A percentile compares a stretch with the other conserved stretches of the same genome.
Conservation (phyloP, 345 rosid species). For the Eucalyptus regnans region DNA sequence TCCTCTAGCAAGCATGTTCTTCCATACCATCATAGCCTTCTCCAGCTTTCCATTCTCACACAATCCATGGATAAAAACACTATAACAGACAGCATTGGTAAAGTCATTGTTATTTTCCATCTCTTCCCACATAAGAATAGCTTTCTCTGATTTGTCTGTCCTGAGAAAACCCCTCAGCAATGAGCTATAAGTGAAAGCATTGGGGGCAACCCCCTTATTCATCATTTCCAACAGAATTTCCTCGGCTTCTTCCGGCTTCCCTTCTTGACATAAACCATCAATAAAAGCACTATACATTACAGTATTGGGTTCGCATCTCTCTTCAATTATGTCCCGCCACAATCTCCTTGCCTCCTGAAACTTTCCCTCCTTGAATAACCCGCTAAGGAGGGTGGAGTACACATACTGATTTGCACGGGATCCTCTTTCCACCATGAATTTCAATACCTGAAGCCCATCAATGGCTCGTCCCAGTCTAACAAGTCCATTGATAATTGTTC, state of each 20-base stretch:
- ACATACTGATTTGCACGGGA: constrained; percentile 41
- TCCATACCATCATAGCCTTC: constrained; percentile 72
- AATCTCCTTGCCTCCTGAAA: constrained; percentile 47
- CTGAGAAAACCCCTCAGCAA: constrained; percentile 75
- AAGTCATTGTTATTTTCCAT: constrained; percentile 27
- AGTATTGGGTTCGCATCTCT: constrained; percentile 41
- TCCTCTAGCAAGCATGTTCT: constrained; percentile 60
- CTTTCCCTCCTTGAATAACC: constrained; percentile 75
- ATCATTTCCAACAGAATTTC: constrained; percentile 44
- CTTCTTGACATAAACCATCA: constrained; percentile 67
- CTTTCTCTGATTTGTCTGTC: constrained; percentile 42
- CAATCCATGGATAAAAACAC: constrained; percentile 69
- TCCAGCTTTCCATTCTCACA: constrained; percentile 47
- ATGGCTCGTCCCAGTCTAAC: constrained; percentile 55
- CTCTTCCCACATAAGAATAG: constrained; percentile 67
- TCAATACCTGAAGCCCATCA: constrained; percentile 42
- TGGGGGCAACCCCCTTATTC: constrained; percentile 47
- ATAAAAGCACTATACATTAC: constrained; percentile 66
- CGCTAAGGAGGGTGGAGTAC: constrained; percentile 67
- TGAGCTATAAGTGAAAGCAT: constrained; percentile 82
- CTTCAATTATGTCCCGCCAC: constrained; percentile 50
- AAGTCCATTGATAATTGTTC: constrained; percentile 73
- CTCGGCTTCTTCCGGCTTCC: constrained; percentile 58
- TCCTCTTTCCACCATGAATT: constrained; percentile 72
- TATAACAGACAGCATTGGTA: constrained; percentile 53